Conservation (phyloP, 768 basidiomycete genomes). For the Suillus weaverae region DNA sequence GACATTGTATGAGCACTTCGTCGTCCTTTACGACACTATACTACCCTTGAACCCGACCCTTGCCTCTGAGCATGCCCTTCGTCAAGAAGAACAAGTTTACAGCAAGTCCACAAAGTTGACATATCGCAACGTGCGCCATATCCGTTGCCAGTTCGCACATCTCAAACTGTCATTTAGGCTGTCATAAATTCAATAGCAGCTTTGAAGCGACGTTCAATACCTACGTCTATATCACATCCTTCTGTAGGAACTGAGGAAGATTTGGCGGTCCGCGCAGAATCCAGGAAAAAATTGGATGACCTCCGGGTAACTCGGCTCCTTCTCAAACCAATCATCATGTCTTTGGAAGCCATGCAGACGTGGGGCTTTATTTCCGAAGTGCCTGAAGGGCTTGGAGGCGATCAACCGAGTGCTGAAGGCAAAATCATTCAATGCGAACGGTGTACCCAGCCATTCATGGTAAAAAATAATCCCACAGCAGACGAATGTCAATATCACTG, state of each 20-base stretch:
- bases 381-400: conserved; percentile 67
- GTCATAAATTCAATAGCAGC: conserved; percentile 52
- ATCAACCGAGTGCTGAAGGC: conserved; percentile 60
- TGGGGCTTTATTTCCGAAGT: conserved; percentile 75
- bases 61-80: conserved; percentile 76
- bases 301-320: conserved; percentile 52
- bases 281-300: conserved; percentile 51
- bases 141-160: not conserved
- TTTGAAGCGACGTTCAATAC: conserved; percentile 53
- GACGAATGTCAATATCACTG: conserved; percentile 80
- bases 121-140: conserved; percentile 70
- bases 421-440: conserved; percentile 73
- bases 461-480: conserved; percentile 57
- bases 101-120: conserved; percentile 70
- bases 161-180: conserved; percentile 37
- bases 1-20: conserved; percentile 70
- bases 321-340: conserved; percentile 61
- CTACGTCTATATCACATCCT: conserved; percentile 57
- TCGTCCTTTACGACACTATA: conserved; percentile 61
- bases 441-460: conserved; percentile 68
- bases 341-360: conserved; percentile 51
- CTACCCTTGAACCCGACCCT: conserved; percentile 54
- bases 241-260: conserved; percentile 81
- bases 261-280: conserved; percentile 53
- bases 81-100: conserved; percentile 82